These are phyloP conservation scores for Aspergillus sp. DNA, from an alignment of 2,329 filamentous ascomycete genomes.

Conservation along the genomic window DNA sequence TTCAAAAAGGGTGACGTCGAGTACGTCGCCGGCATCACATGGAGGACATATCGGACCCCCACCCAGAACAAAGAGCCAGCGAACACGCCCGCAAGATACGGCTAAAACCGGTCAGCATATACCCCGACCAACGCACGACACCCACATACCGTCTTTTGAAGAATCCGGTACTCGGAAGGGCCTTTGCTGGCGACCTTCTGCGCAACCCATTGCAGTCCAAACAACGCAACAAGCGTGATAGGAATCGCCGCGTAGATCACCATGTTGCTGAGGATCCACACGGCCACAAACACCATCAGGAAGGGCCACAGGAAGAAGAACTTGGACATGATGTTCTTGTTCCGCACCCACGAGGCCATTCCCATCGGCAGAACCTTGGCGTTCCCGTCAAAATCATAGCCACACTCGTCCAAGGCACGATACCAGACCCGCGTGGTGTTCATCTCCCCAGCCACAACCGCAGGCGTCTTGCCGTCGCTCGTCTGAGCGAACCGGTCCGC, in stretches of 20 bases:
- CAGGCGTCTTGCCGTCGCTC: conserved; percentile 84
- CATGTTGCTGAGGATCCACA: conserved; percentile 72
- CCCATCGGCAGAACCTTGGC: conserved; percentile 69
- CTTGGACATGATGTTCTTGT: conserved; percentile 72
- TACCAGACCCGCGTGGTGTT: conserved; percentile 82
- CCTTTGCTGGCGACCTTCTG: conserved; percentile 78
- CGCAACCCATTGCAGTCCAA: conserved; percentile 70
- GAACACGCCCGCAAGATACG: conserved; percentile 93
- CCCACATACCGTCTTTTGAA: conserved; percentile 76
- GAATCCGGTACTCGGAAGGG: conserved; percentile 80
- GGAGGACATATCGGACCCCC: conserved; percentile 71
- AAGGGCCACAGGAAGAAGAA: conserved; percentile 93
- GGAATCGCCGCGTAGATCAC: conserved; percentile 76
- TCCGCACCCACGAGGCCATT: conserved; percentile 70
- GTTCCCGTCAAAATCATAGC: conserved; percentile 77
- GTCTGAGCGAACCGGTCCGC: conserved; percentile 91
- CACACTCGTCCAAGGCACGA: conserved; percentile 76
- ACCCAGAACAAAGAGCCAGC: conserved; percentile 81
- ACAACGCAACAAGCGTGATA: conserved; percentile 62
- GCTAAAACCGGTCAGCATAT: conserved; percentile 52
- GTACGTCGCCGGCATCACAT: conserved; percentile 69
- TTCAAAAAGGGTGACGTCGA: conserved; percentile 71
- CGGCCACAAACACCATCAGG: conserved; percentile 66
- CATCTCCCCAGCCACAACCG: conserved; percentile 82
- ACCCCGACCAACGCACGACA: not conserved